Base-by-base conservation (phyloP, 495 filamentous ascomycete species). In the Bombardia bombarda region DNA sequence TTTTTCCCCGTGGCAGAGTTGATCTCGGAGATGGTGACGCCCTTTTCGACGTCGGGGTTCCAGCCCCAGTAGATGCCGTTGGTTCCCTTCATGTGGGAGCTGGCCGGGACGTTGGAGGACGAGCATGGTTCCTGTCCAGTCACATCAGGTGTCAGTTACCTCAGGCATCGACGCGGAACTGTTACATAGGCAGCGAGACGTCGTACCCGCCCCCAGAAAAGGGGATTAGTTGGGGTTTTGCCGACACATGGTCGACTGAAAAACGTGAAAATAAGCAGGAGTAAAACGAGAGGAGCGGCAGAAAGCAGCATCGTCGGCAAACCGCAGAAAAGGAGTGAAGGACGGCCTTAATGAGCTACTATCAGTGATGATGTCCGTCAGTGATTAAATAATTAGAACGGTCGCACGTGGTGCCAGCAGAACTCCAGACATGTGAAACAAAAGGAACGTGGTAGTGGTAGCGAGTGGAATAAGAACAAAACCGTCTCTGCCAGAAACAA, bases 61-160 rank as follows among this genome's bases (percentile, higher is more conserved):
- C 34, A 46, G 3, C 43, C 43, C 43, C 43, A 46, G 36, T 40
- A 46, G 25, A 46, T 23, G 18, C 43, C 43, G 37, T 46, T 46
- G 8, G 31, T 16, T 12, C 43, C 43, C 30, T 19, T 23, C 43
- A 46, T 14, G n/a, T 37, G 36, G 2, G 31, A 4, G 41, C 36
- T 32, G 5, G 20, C 20, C 0, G 41, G 31, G 4, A 4, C 18
- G 41, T 43, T 23, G 2, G 7, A 6, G 19, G 3, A 3, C 5
- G 41, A 35, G 9, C 41, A 43, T 43, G 41, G 41, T 43, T 34
- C n/a, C 41, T 43, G 19, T 22, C 8, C 2, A 19, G 17, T 16
- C 23, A 0, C 18, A 23, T 43, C 19, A 43, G 20, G 14, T 35
- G n/a, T 6, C 2, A 3, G 30, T 10, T 23, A 18, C 19, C 4